These are phyloP conservation scores for Fusarium sp. DNA, from an alignment of 2,329 filamentous ascomycete genomes.

Conservation along the genomic window DNA sequence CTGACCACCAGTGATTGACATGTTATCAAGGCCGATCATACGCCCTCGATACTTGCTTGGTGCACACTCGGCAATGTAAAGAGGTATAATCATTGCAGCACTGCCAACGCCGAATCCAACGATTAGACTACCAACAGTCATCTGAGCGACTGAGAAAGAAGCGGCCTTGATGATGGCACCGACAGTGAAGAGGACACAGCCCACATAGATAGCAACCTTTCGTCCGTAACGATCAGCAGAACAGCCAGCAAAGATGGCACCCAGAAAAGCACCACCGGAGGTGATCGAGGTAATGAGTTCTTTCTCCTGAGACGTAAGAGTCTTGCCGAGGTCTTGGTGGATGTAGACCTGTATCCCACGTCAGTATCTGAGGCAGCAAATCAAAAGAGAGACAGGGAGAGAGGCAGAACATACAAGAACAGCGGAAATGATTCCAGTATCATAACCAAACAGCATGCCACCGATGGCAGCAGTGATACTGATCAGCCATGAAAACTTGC, in stretches of 20 bases:
- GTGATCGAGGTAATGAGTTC: constrained; percentile 62
- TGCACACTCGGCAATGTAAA: constrained; percentile 60
- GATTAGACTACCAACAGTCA: constrained; percentile 49
- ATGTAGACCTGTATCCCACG: constrained; percentile 24
- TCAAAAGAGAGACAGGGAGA: not conserved
- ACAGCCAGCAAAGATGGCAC: constrained; percentile 40
- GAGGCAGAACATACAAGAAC: constrained; percentile 28
- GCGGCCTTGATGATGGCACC: constrained; percentile 41
- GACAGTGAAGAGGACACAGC: constrained; percentile 38
- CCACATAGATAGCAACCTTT: constrained; percentile 41
- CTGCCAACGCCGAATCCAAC: constrained; percentile 59
- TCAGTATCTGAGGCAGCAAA: not conserved
- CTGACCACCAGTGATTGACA: constrained; percentile 53
- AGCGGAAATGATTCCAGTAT: constrained; percentile 51
- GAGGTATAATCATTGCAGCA: constrained; percentile 55
- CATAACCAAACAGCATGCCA: constrained; percentile 49
- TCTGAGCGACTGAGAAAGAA: constrained; percentile 39
- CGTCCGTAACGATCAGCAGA: constrained; percentile 40
- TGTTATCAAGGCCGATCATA: constrained; percentile 59
- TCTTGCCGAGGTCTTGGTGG: constrained; percentile 47
- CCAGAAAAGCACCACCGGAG: constrained; percentile 48
- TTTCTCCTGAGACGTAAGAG: constrained; percentile 53
- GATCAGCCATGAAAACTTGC: constrained; percentile 39
- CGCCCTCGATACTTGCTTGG: constrained; percentile 58
- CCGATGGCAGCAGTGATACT: constrained; percentile 45